These are phyloP conservation scores for Talaromyces sp. DNA, from an alignment of 2,329 filamentous ascomycete genomes.

Conservation along the genomic window DNA sequence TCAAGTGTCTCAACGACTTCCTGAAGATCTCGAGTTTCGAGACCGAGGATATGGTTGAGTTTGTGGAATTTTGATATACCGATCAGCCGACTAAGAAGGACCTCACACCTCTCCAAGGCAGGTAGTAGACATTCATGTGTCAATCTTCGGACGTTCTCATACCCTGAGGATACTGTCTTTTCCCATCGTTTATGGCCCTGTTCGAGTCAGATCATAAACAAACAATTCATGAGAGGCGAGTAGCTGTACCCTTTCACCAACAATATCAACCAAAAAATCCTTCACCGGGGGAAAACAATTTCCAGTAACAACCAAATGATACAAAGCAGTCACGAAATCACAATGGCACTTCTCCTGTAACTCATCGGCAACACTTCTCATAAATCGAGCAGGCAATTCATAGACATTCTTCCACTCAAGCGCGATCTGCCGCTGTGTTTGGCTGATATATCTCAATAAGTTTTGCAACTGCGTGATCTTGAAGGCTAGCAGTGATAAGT, in stretches of 20 bases:
- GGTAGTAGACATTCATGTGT: slow-evolving; percentile 86
- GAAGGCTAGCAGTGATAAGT: slow-evolving; percentile 76
- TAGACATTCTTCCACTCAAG: slow-evolving; percentile 78
- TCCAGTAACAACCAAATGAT: slow-evolving; percentile 78
- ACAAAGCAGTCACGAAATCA: slow-evolving; percentile 68
- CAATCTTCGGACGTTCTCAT: slow-evolving; percentile 70
- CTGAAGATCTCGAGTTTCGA: slow-evolving; percentile 59
- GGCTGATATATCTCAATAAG: slow-evolving; percentile 74
- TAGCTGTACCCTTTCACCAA: slow-evolving; percentile 63
- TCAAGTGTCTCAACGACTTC: slow-evolving; percentile 62
- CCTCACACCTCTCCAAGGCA: slow-evolving; percentile 72
- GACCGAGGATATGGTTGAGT: slow-evolving; percentile 59
- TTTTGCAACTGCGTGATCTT: slow-evolving; percentile 87
- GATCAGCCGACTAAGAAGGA: slow-evolving; percentile 75
- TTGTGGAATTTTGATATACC: slow-evolving; percentile 79
- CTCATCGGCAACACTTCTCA: slow-evolving; percentile 70
- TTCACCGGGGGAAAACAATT: slow-evolving; percentile 68
- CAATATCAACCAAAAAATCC: slow-evolving; percentile 82
- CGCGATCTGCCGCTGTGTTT: slow-evolving; percentile 72
- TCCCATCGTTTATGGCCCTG: slow-evolving; percentile 95
- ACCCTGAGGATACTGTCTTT: slow-evolving; percentile 71
- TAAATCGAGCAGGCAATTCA: slow-evolving; percentile 72
- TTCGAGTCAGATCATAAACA: slow-evolving; percentile 12
- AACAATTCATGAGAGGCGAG: not conserved
- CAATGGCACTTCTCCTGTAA: slow-evolving; percentile 61